These are phyloP conservation scores for Cladosporium sp. DNA, from an alignment of 2,329 filamentous ascomycete genomes.

Conservation along the genomic window DNA sequence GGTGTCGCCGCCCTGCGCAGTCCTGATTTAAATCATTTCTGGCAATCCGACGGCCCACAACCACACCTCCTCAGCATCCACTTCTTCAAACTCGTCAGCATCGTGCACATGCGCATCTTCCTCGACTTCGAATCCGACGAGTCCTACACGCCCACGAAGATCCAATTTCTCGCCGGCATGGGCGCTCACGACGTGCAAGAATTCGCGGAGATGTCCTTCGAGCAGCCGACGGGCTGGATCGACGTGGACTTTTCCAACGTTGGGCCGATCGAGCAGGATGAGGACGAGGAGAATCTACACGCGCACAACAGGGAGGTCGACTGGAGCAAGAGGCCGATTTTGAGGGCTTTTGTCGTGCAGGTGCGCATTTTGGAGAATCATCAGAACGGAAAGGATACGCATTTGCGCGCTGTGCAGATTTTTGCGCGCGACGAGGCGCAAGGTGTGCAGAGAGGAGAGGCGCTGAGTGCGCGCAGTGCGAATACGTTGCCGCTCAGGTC, in stretches of 20 bases:
- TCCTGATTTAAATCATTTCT: slow-evolving; percentile 68
- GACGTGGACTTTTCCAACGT: slow-evolving; percentile 69
- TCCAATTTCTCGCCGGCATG: slow-evolving; percentile 82
- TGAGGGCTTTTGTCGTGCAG: slow-evolving; percentile 85
- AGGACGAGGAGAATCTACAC: slow-evolving; percentile 29
- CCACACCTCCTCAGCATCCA: slow-evolving; percentile 79
- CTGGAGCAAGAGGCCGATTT: slow-evolving; percentile 60
- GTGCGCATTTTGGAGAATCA: slow-evolving; percentile 92
- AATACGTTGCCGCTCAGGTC: slow-evolving; percentile 8
- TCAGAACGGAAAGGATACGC: slow-evolving; percentile 99
- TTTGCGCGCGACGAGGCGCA: slow-evolving; percentile 51
- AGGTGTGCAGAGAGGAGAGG: slow-evolving; percentile 6
- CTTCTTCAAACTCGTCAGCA: slow-evolving; percentile 76
- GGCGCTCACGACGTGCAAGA: slow-evolving; percentile 87
- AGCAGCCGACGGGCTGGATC: slow-evolving; percentile 82
- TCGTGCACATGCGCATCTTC: slow-evolving; percentile 73
- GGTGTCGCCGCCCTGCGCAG: slow-evolving; percentile 71
- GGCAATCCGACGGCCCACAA: slow-evolving; percentile 84
- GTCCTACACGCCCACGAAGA: slow-evolving; percentile 92
- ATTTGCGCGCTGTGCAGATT: slow-evolving; percentile 86
- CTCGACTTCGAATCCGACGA: slow-evolving; percentile 92
- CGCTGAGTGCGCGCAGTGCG: slow-evolving; percentile 5
- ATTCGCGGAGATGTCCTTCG: slow-evolving; percentile 74
- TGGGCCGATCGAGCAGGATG: slow-evolving; percentile 38
- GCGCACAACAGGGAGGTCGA: slow-evolving; percentile 29